Evolutionary conservation across 441 rosid species (phyloP).

Genomic region (Gossypium gossypioides): DNA sequence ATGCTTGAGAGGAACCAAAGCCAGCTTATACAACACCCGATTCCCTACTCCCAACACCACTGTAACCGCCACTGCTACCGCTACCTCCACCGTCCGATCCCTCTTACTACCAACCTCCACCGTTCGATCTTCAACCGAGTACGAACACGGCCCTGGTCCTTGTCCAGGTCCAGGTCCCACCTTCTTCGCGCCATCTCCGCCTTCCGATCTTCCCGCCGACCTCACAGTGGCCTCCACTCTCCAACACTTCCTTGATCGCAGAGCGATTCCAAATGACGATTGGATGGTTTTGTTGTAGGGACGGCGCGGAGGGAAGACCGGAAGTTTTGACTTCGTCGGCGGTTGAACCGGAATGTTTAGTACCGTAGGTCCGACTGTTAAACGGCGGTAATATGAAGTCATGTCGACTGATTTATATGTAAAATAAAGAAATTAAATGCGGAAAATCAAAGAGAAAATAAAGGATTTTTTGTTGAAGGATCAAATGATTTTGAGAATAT

Average conservation of each 20-base stretch:
- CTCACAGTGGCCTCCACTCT: constrained; percentile 16
- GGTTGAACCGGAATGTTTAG: constrained; percentile 14
- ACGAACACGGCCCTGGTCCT: constrained; percentile 22
- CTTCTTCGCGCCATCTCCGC: constrained; percentile 20
- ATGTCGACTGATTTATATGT: constrained; percentile 16
- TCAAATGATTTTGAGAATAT: neutral
- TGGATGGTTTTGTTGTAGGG: constrained; percentile 11
- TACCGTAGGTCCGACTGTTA: constrained; percentile 23
- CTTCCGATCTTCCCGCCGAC: constrained; percentile 29
- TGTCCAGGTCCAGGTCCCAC: constrained; percentile 4
- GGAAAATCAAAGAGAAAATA: neutral
- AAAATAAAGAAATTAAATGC: neutral
- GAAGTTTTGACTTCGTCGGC: constrained; percentile 17
- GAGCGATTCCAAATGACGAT: constrained; percentile 17
- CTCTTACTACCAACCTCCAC: constrained; percentile 23
- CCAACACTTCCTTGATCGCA: constrained; percentile 24
- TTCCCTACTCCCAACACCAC: constrained; percentile 76
- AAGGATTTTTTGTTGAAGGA: neutral
- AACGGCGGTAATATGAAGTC: constrained; percentile 45
- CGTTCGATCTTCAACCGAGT: constrained; percentile 24
- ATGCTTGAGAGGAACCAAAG: constrained; percentile 74
- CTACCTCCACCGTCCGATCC: constrained; percentile 35
- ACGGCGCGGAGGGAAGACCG: constrained; percentile 25
- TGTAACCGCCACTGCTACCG: constrained; percentile 50
- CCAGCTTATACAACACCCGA: constrained; percentile 72